Base-by-base conservation (phyloP, 2,329 filamentous ascomycete species). In the Daldinia eschscholtzii region DNA sequence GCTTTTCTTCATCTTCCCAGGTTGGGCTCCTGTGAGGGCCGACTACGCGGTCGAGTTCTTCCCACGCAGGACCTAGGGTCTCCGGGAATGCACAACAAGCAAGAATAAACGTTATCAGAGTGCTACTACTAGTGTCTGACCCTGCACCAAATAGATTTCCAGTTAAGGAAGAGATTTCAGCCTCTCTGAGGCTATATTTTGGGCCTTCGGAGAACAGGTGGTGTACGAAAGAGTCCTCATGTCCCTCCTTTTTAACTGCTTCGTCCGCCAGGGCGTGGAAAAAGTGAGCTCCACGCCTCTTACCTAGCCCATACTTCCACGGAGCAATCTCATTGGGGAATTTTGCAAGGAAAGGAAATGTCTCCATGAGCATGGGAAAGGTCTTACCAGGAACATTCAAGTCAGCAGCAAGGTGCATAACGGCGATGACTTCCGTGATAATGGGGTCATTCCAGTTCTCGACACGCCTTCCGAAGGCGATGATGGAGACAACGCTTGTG, bases 281-380 rank as follows among this genome's bases (percentile, higher is more conserved):
- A 76, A 87, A 87, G 62, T 83, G 81, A 61, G 81, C 79, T 3
- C 82, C 82, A 26, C 84, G 80, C 63, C 83, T 83, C 59, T 79
- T 79, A n/a, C 83, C 82, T 2, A 85, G 74, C 2, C 83, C 84
- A 55, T 82, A 80, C 74, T 86, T 85, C 83, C 83, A 86, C 0
- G 85, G 85, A 3, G 82, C 81, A 70, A 85, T 82, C 71, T 77
- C 80, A 41, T 81, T 83, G 10, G 85, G 84, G 56, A 87, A 83
- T 18, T 78, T 81, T 20, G 84, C 81, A 12, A 86, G 79, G 41
- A 82, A 75, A 1, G 84, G 84, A 61, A 87, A 87, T 0, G 85
- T 87, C 74, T 88, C 86, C 80, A 88, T 82, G 30, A 89, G 76
- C 84, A 84, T 87, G 26, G 85, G 87, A 71, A 86, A 88, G 0